These are phyloP conservation scores for Chalciporus pseudorubinellus DNA, from an alignment of 768 basidiomycete species.

Conservation along the genomic window DNA sequence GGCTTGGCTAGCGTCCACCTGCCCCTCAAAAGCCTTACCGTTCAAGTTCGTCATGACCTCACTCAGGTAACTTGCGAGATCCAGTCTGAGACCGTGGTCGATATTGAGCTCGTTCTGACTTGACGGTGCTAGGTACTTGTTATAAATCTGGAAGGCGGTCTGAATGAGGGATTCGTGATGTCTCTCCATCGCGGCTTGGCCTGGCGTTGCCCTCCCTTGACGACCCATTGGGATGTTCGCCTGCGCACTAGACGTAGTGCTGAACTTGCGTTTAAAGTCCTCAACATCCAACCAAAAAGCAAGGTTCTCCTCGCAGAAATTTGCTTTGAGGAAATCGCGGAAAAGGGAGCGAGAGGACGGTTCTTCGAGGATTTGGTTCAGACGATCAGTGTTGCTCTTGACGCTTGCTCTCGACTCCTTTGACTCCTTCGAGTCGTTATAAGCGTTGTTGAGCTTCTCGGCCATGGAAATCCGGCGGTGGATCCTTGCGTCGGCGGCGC, in stretches of 20 bases:
- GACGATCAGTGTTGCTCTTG: constrained; percentile 89
- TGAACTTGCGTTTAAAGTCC: constrained; percentile 96
- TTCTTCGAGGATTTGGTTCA: constrained; percentile 91
- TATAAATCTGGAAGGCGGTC: constrained; percentile 91
- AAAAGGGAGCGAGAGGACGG: constrained; percentile 85
- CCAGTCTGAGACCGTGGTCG: constrained; percentile 93
- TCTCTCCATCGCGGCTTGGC: constrained; percentile 90
- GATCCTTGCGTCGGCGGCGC: constrained; percentile 57
- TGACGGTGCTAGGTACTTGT: constrained; percentile 93
- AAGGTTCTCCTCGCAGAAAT: constrained; percentile 98
- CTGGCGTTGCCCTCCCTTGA: constrained; percentile 53
- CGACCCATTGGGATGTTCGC: constrained; percentile 47
- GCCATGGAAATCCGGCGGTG: constrained; percentile 77
- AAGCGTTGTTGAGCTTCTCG: constrained; percentile 59
- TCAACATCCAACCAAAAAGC: constrained; percentile 97
- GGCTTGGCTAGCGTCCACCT: constrained; percentile 79
- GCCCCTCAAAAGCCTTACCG: constrained; percentile 75
- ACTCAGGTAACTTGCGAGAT: constrained; percentile 89
- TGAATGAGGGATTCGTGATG: constrained; percentile 95
- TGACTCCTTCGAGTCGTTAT: constrained; percentile 51
- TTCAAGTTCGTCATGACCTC: constrained; percentile 80
- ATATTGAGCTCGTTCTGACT: constrained; percentile 97
- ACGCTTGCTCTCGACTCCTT: constrained; percentile 48
- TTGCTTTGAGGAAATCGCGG: constrained; percentile 89
- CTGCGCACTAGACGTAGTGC: constrained; percentile 89